Conservation (phyloP, 768 basidiomycete species). For the Kwoniella dejecticola region DNA sequence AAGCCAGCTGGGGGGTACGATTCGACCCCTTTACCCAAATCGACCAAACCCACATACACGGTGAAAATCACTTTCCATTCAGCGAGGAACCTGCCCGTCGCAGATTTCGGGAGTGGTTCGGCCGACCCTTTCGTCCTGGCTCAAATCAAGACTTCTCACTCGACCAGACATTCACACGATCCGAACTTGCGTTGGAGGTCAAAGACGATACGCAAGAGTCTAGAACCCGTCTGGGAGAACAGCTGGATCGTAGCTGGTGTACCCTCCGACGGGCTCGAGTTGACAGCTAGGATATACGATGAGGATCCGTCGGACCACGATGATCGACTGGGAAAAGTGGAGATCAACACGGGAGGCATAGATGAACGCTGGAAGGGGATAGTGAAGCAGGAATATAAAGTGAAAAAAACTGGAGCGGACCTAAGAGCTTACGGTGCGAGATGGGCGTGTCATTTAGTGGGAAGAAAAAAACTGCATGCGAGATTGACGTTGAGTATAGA, state of each 20-base stretch:
- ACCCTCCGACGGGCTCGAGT: slow-evolving; percentile 37
- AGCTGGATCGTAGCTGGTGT: slow-evolving; percentile 47
- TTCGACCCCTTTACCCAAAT: slow-evolving; percentile 37
- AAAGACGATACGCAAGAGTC: slow-evolving; percentile 30
- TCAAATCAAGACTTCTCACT: slow-evolving; percentile 36
- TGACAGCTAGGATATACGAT: slow-evolving; percentile 43
- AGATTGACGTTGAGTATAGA: slow-evolving; percentile 46
- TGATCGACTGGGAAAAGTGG: slow-evolving; percentile 47
- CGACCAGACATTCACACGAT: slow-evolving; percentile 34
- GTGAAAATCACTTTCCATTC: slow-evolving; percentile 50
- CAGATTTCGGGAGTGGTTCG: slow-evolving; percentile 41
- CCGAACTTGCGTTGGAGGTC: slow-evolving; percentile 44
- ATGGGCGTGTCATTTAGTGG: slow-evolving; percentile 20
- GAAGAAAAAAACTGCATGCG: slow-evolving; percentile 31
- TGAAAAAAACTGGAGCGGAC: slow-evolving; percentile 39
- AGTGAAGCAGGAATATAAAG: slow-evolving; percentile 36
- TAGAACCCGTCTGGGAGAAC: slow-evolving; percentile 43
- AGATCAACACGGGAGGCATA: slow-evolving; percentile 31
- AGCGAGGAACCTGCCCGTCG: slow-evolving; percentile 44
- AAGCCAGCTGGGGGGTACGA: slow-evolving; percentile 50
- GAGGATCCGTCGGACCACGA: slow-evolving; percentile 52
- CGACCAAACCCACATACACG: slow-evolving; percentile 37
- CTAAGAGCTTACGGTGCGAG: slow-evolving; percentile 40
- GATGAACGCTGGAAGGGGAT: slow-evolving; percentile 37
- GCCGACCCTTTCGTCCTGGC: slow-evolving; percentile 50